A percentile compares a stretch with the other conserved stretches of the same genome.
Conservation (phyloP, 306 rosid species). For the Nissolia schottii region DNA sequence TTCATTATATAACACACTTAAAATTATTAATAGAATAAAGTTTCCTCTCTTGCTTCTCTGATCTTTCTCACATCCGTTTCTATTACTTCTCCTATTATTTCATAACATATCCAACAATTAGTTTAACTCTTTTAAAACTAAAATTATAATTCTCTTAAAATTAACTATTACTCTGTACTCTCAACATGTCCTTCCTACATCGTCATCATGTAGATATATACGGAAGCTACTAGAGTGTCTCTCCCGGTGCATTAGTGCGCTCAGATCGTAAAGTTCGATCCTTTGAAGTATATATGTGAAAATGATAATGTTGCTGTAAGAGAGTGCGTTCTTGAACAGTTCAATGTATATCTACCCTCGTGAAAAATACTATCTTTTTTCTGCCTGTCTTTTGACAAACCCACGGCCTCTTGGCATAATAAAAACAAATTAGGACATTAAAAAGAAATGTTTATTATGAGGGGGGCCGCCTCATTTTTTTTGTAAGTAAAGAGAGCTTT, state of each 20-base stretch:
- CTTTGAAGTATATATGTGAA: not conserved
- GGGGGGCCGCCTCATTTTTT: not conserved
- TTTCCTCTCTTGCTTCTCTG: no score
- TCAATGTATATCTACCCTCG: not conserved
- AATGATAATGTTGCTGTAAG: not conserved
- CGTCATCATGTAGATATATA: not conserved
- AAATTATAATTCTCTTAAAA: no score
- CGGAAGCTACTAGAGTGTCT: not conserved
- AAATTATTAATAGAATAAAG: no score
- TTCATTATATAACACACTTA: no score
- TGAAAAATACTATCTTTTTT: not conserved
- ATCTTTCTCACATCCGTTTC: no score
- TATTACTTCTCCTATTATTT: no score
- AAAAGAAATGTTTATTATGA: no score
- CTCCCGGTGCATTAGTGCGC: not conserved
- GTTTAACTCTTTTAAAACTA: no score
- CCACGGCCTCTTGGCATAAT: no score
- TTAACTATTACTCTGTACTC: not conserved
- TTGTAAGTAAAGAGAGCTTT: not conserved
- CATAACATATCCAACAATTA: no score
- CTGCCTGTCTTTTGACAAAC: not conserved
- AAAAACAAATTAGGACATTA: not conserved
- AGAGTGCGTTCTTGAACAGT: not conserved
- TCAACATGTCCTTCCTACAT: not conserved
- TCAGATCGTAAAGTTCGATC: not conserved